These are phyloP conservation scores for Pseudogymnoascus sp. DNA, from an alignment of 2,329 filamentous ascomycete species.

Conservation along the genomic window DNA sequence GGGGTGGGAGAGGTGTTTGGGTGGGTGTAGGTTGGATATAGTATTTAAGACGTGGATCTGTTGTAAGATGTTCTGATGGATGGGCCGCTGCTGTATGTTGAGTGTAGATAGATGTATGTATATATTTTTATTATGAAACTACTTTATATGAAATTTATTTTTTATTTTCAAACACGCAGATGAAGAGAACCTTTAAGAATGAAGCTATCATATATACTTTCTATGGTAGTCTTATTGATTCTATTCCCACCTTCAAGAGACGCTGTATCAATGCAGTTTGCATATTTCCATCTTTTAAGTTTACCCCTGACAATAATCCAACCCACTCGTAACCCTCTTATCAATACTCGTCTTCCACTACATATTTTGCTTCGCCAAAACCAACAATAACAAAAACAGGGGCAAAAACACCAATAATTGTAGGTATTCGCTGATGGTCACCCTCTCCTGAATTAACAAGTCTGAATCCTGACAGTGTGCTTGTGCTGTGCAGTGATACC, in stretches of 20 bases:
- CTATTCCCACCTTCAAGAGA: background rate
- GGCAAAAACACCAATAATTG: too few species aligned
- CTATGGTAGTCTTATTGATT: background rate
- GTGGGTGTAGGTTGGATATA: conserved; percentile 4
- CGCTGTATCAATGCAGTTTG: background rate
- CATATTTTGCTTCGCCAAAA: too few species aligned
- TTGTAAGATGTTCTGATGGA: background rate
- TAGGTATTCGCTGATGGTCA: too few species aligned
- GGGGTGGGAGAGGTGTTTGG: background rate
- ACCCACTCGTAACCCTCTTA: too few species aligned
- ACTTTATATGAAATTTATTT: background rate
- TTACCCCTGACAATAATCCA: background rate
- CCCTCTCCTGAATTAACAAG: too few species aligned
- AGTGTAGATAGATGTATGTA: background rate
- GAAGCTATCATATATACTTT: background rate
- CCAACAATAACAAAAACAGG: too few species aligned
- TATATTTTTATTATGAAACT: background rate
- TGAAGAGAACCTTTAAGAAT: too few species aligned
- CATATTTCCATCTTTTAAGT: background rate
- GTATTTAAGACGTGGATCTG: background rate
- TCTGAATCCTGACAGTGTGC: background rate
- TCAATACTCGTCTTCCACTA: too few species aligned
- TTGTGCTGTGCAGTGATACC: background rate
- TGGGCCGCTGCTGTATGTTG: background rate
- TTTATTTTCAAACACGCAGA: too few species aligned